Evolutionary conservation across 352 stramenopile genomes (phyloP).

Genomic region (Pythium brachiatum): DNA sequence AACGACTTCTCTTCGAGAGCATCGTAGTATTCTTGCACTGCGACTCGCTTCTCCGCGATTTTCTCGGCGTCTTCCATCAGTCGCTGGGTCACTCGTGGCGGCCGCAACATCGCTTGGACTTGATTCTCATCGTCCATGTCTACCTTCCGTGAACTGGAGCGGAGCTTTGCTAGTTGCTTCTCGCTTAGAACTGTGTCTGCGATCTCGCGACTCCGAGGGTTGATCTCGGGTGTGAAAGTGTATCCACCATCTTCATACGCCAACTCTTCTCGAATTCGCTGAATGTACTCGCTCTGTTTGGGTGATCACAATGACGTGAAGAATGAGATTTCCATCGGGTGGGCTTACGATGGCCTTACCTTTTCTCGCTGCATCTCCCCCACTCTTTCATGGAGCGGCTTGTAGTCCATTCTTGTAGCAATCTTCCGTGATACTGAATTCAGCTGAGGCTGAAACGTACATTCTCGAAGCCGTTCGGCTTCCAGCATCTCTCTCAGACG

Average conservation of each 20-base stretch:
- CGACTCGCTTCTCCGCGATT: slow-evolving; percentile 40
- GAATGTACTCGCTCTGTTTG: slow-evolving; percentile 38
- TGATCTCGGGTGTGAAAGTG: slow-evolving; percentile 60
- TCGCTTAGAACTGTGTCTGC: slow-evolving; percentile 37
- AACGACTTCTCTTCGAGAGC: slow-evolving; percentile 60
- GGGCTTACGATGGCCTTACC: too few relatives aligned
- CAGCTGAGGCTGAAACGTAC: slow-evolving; percentile 69
- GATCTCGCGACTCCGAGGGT: slow-evolving; percentile 66
- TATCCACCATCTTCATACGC: slow-evolving; percentile 32
- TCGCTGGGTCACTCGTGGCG: slow-evolving; percentile 47
- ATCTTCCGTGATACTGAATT: slow-evolving; percentile 47
- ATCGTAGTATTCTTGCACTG: slow-evolving; percentile 72
- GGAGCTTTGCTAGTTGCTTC: slow-evolving; percentile 20
- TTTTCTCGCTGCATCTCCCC: slow-evolving; percentile 63
- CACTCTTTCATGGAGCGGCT: slow-evolving; percentile 66
- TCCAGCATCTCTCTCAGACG: slow-evolving; percentile 49
- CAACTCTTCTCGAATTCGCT: slow-evolving; percentile 49
- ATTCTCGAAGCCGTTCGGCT: slow-evolving; percentile 43
- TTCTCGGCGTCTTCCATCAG: slow-evolving; percentile 51
- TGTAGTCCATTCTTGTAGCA: slow-evolving; percentile 42
- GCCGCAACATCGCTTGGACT: slow-evolving; percentile 12
- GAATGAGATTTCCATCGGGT: too few relatives aligned
- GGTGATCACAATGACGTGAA: too few relatives aligned
- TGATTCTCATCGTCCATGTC: slow-evolving; percentile 17
- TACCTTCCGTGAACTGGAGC: slow-evolving; percentile 2